Evolutionary conservation across 768 basidiomycete genomes (phyloP).

Genomic region (Gyrodon lividus): DNA sequence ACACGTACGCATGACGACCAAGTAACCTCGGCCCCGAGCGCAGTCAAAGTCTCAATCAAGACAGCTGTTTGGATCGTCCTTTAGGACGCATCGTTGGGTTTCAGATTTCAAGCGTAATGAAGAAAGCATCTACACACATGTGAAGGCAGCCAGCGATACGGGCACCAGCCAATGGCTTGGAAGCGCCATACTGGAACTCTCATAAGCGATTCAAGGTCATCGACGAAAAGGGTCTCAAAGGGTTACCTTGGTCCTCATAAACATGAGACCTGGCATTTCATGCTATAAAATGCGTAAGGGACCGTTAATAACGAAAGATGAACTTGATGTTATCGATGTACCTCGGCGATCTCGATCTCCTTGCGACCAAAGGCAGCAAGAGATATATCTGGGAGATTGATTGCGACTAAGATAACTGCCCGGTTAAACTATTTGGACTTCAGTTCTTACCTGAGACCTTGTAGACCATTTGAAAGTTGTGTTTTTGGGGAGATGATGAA

Average conservation of each 20-base stretch:
- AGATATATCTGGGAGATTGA: constrained; percentile 67
- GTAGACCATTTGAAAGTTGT: constrained; percentile 60
- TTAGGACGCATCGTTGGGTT: constrained; percentile 9
- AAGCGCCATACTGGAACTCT: constrained; percentile 60
- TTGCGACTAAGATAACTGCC: constrained; percentile 2
- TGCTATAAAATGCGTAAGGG: constrained; percentile 45
- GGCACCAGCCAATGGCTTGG: constrained; percentile 89
- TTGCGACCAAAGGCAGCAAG: constrained; percentile 99
- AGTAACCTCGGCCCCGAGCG: constrained; percentile 94
- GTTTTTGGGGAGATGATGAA: constrained; percentile 19
- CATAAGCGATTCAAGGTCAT: constrained; percentile 11
- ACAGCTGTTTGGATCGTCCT: constrained; percentile 99
- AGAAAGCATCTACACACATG: constrained; percentile 58
- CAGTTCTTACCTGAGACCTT: constrained; percentile 76
- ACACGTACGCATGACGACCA: constrained; percentile 94
- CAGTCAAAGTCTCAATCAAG: constrained; percentile 95
- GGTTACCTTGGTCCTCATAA: constrained; percentile 81
- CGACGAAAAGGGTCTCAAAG: constrained; percentile 1
- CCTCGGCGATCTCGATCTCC: constrained; percentile 99
- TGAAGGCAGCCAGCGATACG: constrained; percentile 98
- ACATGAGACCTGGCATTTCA: constrained; percentile 97
- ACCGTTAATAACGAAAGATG: constrained; percentile 10
- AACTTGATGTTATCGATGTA: constrained; percentile 35
- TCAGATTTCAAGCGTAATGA: neutral
- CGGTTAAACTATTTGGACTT: neutral